Base-by-base conservation (phyloP, 129 eudicot species). In the Dittrichia graveolens region DNA sequence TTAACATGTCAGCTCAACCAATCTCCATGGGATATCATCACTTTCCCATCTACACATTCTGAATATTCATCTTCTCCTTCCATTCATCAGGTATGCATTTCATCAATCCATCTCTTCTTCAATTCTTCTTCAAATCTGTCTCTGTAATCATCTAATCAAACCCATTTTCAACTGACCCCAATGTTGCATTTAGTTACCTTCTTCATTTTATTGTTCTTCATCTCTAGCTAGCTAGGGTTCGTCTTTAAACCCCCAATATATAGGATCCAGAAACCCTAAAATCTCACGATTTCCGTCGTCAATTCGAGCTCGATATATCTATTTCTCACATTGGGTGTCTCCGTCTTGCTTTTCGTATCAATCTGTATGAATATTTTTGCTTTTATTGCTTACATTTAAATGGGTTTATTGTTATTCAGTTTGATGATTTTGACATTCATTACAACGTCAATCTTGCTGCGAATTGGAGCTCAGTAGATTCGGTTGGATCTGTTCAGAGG, bases 11-110 rank as follows among this genome's bases (percentile, higher is more conserved):
- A 82, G 69, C 89, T 87, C 57, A 87, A 87, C 50, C 94, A 85
- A 43, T 84, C 90, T 55, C 94, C 90, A 49, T 88, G 94, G 94
- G 94, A 88, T 73, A 84, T 85, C 65, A 75, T 83, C 64, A 69
- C 76, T 41, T 85, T 81, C 75, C 80, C 89, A 35, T 60, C 79
- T 9, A 13, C 71, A 35, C 66, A 65, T 67, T 60, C 79, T 9
- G n/a, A 66, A 35, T 60, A 65, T 67, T 83, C 83, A 35, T 64
- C 79, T 61, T 73, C 82, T 18, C 61, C 77, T 50, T 70, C 80
- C 0, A 57, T 68, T 39, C 64, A 56, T 13, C 87, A 73, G 86
- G 85, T 77, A 69, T 4, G 48, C 5, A 37, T 69, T 50, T 58
- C 45, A 66, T 58, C 45, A 66, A 39, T 13, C 52, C 16, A 37